phyloP scores from a whole-genome alignment of 2,329 filamentous ascomycete species.

The Trichoderma citrinoviride region DNA sequence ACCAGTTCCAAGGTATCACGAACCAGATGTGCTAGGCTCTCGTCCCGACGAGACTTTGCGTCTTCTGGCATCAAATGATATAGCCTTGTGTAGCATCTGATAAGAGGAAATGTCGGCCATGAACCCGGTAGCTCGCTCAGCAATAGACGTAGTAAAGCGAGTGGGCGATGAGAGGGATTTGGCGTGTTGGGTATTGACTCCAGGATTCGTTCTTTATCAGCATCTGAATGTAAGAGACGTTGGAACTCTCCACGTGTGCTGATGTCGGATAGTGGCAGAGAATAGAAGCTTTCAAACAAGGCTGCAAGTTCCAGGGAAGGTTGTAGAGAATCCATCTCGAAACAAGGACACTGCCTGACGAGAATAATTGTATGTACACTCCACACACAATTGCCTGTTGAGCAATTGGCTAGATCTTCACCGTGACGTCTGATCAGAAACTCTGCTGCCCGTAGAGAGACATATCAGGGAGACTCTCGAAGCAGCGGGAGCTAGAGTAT shows the following conservation, averaged over 20 bases:
- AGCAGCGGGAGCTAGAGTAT: background rate
- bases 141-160: slow-evolving; percentile 29
- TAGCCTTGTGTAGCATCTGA: slow-evolving; percentile 37
- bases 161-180: slow-evolving; percentile 27
- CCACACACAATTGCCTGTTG: background rate
- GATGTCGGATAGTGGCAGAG: slow-evolving; percentile 24
- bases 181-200: slow-evolving; percentile 26
- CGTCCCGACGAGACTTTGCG: slow-evolving; percentile 31
- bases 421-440: background rate
- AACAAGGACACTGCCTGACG: background rate
- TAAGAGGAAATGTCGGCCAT: slow-evolving; percentile 33
- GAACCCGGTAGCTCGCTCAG: slow-evolving; percentile 29
- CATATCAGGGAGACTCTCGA: background rate
- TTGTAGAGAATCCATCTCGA: slow-evolving; percentile 22
- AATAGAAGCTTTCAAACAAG: slow-evolving; percentile 26
- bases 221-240: slow-evolving; percentile 5
- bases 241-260: slow-evolving; percentile 22
- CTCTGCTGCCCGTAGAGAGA: background rate
- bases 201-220: slow-evolving; percentile 27
- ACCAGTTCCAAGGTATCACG: slow-evolving; percentile 28
- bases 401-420: background rate
- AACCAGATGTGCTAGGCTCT: slow-evolving; percentile 23
- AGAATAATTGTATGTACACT: background rate
- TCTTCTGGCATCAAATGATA: slow-evolving; percentile 39
- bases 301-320: slow-evolving; percentile 16